These are phyloP conservation scores for Amanita pallidorosea DNA, from an alignment of 768 basidiomycete species.

Conservation along the genomic window DNA sequence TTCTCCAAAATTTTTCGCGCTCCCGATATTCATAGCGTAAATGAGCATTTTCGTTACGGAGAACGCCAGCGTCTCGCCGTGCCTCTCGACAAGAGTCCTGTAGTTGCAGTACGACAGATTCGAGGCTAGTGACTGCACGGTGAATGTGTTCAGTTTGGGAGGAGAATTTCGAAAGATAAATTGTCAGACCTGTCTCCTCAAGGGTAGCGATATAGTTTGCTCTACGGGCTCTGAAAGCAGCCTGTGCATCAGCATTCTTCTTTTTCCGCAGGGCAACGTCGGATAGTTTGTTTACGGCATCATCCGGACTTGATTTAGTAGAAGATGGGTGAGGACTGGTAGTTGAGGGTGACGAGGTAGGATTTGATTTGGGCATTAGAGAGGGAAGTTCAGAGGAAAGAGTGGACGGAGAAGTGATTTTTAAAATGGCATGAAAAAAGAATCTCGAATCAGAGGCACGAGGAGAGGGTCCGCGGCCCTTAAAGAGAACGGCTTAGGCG, in stretches of 20 bases:
- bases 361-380: constrained; percentile 31
- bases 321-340: constrained; percentile 13
- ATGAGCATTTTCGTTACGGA: constrained; percentile 55
- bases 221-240: constrained; percentile 70
- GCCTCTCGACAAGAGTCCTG: constrained; percentile 73
- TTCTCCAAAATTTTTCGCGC: constrained; percentile 65
- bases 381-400: constrained; percentile 18
- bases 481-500: constrained; percentile 34
- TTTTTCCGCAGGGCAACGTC: constrained; percentile 72
- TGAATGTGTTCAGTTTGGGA: constrained; percentile 12
- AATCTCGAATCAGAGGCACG: constrained; percentile 56
- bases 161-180: constrained; percentile 5
- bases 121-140: constrained; percentile 67
- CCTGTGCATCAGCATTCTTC: constrained; percentile 87
- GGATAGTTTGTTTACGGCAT: constrained; percentile 34
- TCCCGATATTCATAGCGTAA: constrained; percentile 57
- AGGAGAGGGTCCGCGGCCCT: constrained; percentile 54
- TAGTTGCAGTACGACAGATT: constrained; percentile 74
- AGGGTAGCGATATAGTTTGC: constrained; percentile 84
- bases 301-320: constrained; percentile 24
- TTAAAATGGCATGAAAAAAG: constrained; percentile 56
- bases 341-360: constrained; percentile 18
- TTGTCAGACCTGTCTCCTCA: constrained; percentile 58
- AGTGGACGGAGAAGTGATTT: constrained; percentile 24
- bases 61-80: constrained; percentile 46